Evolutionary conservation across 768 basidiomycete genomes (phyloP).

Genomic region (Phylloporus sp.): DNA sequence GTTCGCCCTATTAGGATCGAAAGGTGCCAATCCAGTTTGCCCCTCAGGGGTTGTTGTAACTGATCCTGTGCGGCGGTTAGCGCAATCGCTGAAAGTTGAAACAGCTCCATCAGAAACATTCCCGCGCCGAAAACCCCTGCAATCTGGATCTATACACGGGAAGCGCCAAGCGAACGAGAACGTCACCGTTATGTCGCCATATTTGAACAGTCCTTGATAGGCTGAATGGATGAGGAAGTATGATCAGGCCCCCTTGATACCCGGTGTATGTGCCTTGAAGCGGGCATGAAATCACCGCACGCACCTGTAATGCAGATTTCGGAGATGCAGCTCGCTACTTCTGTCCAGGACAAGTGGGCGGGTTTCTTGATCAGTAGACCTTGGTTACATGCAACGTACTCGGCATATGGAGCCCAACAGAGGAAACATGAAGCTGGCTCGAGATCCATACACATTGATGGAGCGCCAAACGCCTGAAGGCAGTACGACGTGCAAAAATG

Average conservation of each 20-base stretch:
- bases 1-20: constrained; percentile 65
- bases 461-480: no score
- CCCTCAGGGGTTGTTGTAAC: constrained; percentile 80
- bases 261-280: neutral
- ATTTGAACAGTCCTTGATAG: constrained; percentile 59
- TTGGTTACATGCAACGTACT: constrained; percentile 66
- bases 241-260: constrained; percentile 6
- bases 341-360: constrained; percentile 64
- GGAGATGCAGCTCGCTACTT: constrained; percentile 84
- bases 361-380: constrained; percentile 75
- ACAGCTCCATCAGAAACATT: constrained; percentile 34
- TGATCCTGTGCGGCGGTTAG: constrained; percentile 38
- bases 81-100: constrained; percentile 2
- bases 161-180: constrained; percentile 87
- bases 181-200: constrained; percentile 68
- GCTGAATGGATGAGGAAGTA: constrained; percentile 32
- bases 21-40: constrained; percentile 76
- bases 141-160: constrained; percentile 85
- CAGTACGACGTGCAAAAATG: no score
- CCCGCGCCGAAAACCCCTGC: constrained; percentile 72
- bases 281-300: constrained; percentile 15
- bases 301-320: constrained; percentile 86
- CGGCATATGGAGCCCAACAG: constrained; percentile 81
- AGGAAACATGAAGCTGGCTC: constrained; percentile 1
- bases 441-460: constrained; percentile 54